These are phyloP conservation scores for Ogataea nonfermentans DNA, from an alignment of 805 yeast species.

Conservation along the genomic window DNA sequence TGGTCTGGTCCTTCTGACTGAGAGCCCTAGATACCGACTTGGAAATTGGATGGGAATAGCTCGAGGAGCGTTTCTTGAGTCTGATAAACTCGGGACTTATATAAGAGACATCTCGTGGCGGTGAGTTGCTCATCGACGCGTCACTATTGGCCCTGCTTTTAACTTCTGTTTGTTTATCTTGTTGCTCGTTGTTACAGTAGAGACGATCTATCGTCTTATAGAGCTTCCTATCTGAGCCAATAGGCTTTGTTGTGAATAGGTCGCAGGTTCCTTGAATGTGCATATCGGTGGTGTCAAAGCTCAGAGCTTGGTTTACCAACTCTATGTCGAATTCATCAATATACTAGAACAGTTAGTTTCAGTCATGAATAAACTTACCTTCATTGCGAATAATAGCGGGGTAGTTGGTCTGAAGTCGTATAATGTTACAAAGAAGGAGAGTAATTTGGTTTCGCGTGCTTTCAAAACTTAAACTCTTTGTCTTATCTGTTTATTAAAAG, in stretches of 20 bases:
- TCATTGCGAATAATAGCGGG: constrained; percentile 9
- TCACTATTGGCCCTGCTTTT: constrained; percentile 25
- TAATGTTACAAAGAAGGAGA: too few species aligned
- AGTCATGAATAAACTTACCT: constrained; percentile 11
- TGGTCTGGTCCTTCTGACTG: constrained; percentile 12
- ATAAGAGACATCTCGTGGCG: constrained; percentile 14
- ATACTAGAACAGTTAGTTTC: constrained; percentile 49
- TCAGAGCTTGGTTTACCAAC: constrained; percentile 79
- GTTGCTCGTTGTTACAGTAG: constrained; percentile 19
- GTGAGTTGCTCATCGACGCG: constrained; percentile 18
- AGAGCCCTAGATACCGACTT: constrained; percentile 13
- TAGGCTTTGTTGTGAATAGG: constrained; percentile 90
- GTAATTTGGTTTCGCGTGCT: too few species aligned
- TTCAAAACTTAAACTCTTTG: neutral
- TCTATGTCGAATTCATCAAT: constrained; percentile 94
- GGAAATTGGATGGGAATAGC: constrained; percentile 30
- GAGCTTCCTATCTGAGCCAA: constrained; percentile 83
- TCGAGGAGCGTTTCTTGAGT: constrained; percentile 33
- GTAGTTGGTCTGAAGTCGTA: too few species aligned
- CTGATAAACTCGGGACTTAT: constrained; percentile 32
- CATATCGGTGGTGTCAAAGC: constrained; percentile 73
- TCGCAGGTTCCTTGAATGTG: constrained; percentile 88
- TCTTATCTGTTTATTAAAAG: constrained; percentile 10
- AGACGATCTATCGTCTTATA: constrained; percentile 83
- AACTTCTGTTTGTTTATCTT: constrained; percentile 7